Evolutionary conservation across 164 flowering plant species (phyloP).

Genomic region (Kalanchoe fedtschenkoi): DNA sequence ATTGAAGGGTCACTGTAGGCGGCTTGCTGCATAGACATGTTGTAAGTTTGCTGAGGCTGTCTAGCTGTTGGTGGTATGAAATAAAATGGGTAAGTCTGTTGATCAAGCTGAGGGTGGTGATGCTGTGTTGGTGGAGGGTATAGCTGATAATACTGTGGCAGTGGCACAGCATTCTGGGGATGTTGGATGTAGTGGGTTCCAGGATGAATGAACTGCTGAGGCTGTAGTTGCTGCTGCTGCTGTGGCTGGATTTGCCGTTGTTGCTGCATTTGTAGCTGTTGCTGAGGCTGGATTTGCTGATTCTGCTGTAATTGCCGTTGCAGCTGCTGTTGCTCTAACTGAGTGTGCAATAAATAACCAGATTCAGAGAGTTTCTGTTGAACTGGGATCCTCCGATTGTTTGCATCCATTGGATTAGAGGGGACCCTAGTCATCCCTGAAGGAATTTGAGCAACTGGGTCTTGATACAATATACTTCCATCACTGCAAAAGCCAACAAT

Average conservation of each 20-base stretch:
- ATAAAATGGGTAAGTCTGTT: conserved; percentile 53
- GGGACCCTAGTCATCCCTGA: conserved; percentile 27
- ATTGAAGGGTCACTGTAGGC: conserved; percentile 29
- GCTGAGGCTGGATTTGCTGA: conserved; percentile 4
- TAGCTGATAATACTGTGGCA: conserved; percentile 51
- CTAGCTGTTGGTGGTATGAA: conserved; percentile 33
- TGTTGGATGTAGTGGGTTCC: conserved; percentile 64
- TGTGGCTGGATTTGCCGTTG: background rate
- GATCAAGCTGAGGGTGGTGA: conserved; percentile 29
- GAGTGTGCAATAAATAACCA: conserved; percentile 35
- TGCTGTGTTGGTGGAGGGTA: conserved; percentile 47
- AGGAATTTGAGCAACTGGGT: conserved; percentile 28
- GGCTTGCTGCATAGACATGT: conserved; percentile 35
- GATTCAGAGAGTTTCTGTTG: conserved; percentile 46
- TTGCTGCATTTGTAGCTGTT: conserved; percentile 1
- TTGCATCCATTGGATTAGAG: conserved; percentile 30
- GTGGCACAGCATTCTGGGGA: conserved; percentile 40
- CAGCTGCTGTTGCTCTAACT: conserved; percentile 23
- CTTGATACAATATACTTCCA: conserved; percentile 51
- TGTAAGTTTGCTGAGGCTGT: conserved; percentile 57
- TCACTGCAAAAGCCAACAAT: conserved; percentile 39
- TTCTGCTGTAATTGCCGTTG: conserved; percentile 20
- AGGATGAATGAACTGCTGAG: conserved; percentile 47
- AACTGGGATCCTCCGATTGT: conserved; percentile 36
- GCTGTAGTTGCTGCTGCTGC: conserved; percentile 16